These are phyloP conservation scores for Lactifluus subvellereus DNA, from an alignment of 768 basidiomycete genomes.

Conservation along the genomic window DNA sequence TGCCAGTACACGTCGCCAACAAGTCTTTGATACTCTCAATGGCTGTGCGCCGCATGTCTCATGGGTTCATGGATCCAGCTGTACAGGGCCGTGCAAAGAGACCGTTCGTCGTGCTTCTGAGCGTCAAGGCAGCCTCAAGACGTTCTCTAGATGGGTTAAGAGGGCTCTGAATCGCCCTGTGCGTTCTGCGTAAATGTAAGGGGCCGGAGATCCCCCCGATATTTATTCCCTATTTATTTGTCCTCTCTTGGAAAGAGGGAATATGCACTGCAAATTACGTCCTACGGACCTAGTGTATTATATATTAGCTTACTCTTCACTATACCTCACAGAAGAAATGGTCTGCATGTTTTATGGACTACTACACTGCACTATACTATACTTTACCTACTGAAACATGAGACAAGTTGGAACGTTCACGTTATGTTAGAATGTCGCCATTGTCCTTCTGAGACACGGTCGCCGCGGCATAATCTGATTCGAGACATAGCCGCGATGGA, in stretches of 20 bases:
- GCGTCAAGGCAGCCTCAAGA: neutral
- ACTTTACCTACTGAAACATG: neutral
- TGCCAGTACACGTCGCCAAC: slow-evolving; percentile 10
- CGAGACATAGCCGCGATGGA: too few species aligned
- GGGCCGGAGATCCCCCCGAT: neutral
- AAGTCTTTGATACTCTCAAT: neutral
- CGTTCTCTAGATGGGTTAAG: slow-evolving; percentile 7
- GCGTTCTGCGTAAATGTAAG: neutral
- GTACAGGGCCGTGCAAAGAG: neutral
- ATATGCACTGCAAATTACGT: neutral
- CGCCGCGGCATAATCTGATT: too few species aligned
- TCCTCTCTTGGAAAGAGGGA: neutral
- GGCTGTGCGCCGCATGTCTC: slow-evolving; percentile 7
- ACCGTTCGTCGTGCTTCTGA: neutral
- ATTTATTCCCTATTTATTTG: slow-evolving; percentile 15
- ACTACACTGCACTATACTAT: too few species aligned
- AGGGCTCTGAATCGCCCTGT: neutral
- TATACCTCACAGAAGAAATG: neutral
- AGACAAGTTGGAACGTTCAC: too few species aligned
- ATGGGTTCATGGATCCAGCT: slow-evolving; percentile 2
- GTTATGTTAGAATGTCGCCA: too few species aligned
- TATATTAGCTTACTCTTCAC: neutral
- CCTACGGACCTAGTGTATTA: neutral
- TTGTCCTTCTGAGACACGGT: too few species aligned
- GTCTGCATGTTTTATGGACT: too few species aligned